Base-by-base conservation (phyloP, 768 basidiomycete genomes). In the Cubamyces lactineus region DNA sequence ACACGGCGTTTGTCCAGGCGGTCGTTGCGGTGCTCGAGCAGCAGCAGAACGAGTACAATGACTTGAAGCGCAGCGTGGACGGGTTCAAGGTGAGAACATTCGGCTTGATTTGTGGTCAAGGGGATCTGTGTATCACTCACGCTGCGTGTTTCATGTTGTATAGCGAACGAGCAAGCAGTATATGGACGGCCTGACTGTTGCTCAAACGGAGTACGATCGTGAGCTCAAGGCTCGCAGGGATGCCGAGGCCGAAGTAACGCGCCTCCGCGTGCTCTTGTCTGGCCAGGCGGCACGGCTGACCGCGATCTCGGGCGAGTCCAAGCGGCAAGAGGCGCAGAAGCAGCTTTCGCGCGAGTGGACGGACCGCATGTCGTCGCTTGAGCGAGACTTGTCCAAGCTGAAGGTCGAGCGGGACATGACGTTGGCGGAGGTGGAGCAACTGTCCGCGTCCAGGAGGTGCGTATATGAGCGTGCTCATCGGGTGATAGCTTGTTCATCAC, bases 131-230 rank as follows among this genome's bases (percentile, higher is more conserved):
- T 7, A 28, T 7, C 28, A 23, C 40, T 40, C 30, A 50, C 7
- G 17, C 17, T 54, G n/a, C 28, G 21, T 50, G 15, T 19, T n/a
- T 21, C 41, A 19, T 5, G 34, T 34, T 34, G 5, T 47, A 34
- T 71, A 99, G 96, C 82, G 96, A 52, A 87, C 91, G 50, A 97
- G 94, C 71, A 90, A 91, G 65, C 91, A 94, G 66, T 96, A 92
- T 63, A 91, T 95, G 57, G 91, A 95, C 64, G 97, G 97, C 43
- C 79, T 99, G 43, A 88, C 88, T 0, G 94, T 96, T 24, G 95
- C 96, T 2, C 92, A 95, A 67, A 88, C 89, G 45, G 97, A 98
- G 71, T 98, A 96, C 71, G 96, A 98, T 71, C 86, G 86, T 53
- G 97, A 98, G 74, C 81, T 95, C 39, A 87, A 91, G 59, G 86